Percentiles rank a stretch among this genome's conserved stretches.
Conservation (phyloP, 441 rosid genomes). For the Mallotus japonicus region DNA sequence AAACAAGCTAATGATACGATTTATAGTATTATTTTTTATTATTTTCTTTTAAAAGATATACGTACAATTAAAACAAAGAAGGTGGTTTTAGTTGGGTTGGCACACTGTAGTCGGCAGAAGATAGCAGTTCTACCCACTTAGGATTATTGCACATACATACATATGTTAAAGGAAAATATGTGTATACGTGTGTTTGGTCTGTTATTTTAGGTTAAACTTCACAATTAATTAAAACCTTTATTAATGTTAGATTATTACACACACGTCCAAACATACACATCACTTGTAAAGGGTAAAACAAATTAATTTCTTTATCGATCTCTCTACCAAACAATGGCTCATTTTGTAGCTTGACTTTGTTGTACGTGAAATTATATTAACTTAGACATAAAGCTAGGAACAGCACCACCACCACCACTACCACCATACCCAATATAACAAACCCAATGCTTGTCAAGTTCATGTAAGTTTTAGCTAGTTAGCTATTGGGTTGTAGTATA, state of each 20-base stretch:
- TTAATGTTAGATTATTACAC: conserved; percentile 7
- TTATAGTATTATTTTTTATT: too few species aligned
- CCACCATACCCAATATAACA: conserved; percentile 26
- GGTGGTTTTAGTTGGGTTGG: background rate
- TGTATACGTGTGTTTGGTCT: background rate
- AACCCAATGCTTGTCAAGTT: conserved; percentile 1
- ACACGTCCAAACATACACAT: conserved; percentile 33
- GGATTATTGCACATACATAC: conserved; percentile 8
- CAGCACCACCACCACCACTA: background rate
- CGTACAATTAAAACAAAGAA: background rate
- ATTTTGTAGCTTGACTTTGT: conserved; percentile 25
- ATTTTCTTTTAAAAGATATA: too few species aligned
- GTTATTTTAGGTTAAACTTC: conserved; percentile 29
- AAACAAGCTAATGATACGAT: too few species aligned
- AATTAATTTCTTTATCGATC: background rate
- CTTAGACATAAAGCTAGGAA: conserved; percentile 43
- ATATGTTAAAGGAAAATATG: background rate
- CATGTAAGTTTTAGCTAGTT: background rate
- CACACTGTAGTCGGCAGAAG: background rate
- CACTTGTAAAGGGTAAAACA: conserved; percentile 14
- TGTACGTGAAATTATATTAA: conserved; percentile 35
- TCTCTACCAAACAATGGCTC: conserved; percentile 39
- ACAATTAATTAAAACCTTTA: conserved; percentile 12
- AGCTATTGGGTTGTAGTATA: background rate
- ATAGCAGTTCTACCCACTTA: conserved; percentile 29